Percentiles rank a stretch among this genome's conserved stretches.
These are phyloP conservation scores for Boechera retrofracta DNA, from an alignment of 345 rosid genomes.

Conservation along the genomic window DNA sequence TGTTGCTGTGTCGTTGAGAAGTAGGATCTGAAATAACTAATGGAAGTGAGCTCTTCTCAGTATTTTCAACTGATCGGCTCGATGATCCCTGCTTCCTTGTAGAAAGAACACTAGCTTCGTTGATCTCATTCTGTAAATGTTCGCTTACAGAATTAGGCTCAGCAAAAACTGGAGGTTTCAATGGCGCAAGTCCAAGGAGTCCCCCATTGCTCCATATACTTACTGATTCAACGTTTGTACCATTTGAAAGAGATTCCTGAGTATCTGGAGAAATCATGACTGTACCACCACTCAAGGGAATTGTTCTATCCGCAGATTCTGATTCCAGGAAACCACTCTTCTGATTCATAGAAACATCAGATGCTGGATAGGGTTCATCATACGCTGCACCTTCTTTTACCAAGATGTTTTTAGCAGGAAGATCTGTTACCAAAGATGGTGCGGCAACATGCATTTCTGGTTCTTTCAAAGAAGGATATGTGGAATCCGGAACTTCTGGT, in stretches of 20 bases:
- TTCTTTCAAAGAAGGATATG: constrained; percentile 17
- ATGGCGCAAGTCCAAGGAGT: constrained; percentile 87
- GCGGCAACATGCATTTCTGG: constrained; percentile 17
- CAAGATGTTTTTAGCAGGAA: constrained; percentile 16
- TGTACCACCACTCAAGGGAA: constrained; percentile 36
- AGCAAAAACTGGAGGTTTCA: constrained; percentile 89
- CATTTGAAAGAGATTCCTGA: constrained; percentile 52
- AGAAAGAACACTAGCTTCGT: constrained; percentile 38
- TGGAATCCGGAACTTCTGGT: constrained; percentile 40
- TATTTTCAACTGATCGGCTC: constrained; percentile 43
- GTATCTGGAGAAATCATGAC: constrained; percentile 35
- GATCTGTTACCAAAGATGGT: constrained; percentile 26
- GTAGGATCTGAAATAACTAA: constrained; percentile 45
- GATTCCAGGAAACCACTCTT: constrained; percentile 38
- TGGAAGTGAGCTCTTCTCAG: constrained; percentile 41
- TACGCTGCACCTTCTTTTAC: constrained; percentile 24
- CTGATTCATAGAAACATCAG: constrained; percentile 37
- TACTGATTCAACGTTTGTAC: constrained; percentile 52
- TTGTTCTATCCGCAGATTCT: constrained; percentile 42
- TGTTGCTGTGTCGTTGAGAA: constrained; percentile 43
- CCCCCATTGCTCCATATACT: constrained; percentile 94
- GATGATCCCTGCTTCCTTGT: constrained; percentile 47
- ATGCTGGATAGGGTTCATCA: constrained; percentile 42
- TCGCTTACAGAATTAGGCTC: constrained; percentile 47
- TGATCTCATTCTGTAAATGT: constrained; percentile 41